These are phyloP conservation scores for Zanthoxylum bungeanum DNA, from an alignment of 345 rosid genomes.

Conservation along the genomic window DNA sequence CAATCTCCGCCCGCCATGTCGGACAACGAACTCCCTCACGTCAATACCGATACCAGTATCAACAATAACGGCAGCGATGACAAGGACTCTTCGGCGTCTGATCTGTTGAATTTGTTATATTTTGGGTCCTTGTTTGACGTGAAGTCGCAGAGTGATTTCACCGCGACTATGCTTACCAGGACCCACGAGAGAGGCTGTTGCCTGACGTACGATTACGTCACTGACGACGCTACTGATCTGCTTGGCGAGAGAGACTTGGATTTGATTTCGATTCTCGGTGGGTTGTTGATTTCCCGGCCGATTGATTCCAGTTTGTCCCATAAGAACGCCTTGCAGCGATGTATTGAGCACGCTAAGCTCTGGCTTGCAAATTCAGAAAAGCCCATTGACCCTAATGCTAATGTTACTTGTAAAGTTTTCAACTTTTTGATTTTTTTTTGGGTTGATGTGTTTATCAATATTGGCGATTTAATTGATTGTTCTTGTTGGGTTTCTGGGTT, in stretches of 20 bases:
- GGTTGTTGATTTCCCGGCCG: conserved; percentile 72
- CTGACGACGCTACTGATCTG: conserved; percentile 90
- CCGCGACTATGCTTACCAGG: conserved; percentile 75
- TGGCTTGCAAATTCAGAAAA: conserved; percentile 72
- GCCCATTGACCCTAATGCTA: conserved; percentile 50
- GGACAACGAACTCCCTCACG: background rate
- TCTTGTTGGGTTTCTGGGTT: background rate
- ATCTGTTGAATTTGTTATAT: conserved; percentile 74
- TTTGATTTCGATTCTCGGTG: conserved; percentile 58
- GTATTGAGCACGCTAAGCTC: conserved; percentile 66
- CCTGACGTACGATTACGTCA: conserved; percentile 82
- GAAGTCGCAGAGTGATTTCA: conserved; percentile 71
- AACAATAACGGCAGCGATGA: background rate
- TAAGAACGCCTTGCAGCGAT: conserved; percentile 68
- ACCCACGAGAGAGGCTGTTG: conserved; percentile 90
- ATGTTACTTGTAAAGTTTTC: conserved; percentile 50
- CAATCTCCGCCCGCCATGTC: conserved; percentile 1
- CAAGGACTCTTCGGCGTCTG: conserved; percentile 32
- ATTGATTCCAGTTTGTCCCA: conserved; percentile 73
- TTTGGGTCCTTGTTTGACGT: conserved; percentile 83
- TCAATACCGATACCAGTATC: background rate
- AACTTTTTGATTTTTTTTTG: background rate
- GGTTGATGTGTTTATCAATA: background rate
- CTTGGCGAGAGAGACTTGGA: conserved; percentile 85
- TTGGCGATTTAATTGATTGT: background rate